phyloP scores from a whole-genome alignment of 2,329 filamentous ascomycete species.

The Penicillium vulpinum region DNA sequence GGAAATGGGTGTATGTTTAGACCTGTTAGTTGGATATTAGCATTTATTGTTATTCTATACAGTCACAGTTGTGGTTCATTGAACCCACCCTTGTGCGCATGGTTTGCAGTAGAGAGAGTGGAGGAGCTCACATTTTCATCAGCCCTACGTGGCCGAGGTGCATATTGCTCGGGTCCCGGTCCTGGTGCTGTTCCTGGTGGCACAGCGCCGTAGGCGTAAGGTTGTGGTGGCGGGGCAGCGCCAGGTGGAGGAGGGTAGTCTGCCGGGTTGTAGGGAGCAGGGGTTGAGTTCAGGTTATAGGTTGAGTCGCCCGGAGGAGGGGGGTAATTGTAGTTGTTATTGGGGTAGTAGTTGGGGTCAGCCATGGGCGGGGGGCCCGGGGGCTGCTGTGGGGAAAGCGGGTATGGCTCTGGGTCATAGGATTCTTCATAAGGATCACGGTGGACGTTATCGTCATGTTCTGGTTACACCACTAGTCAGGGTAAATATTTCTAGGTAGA shows the following conservation, averaged over 20 bases:
- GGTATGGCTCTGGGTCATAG: constrained; percentile 42
- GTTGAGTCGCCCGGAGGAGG: constrained; percentile 42
- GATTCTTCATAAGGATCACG: constrained; percentile 45
- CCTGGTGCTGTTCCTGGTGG: constrained; percentile 14
- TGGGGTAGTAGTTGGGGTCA: constrained; percentile 39
- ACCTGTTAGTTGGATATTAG: constrained; percentile 14
- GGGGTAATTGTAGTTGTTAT: constrained; percentile 44
- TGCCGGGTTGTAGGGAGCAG: constrained; percentile 37
- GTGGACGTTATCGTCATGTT: constrained; percentile 32
- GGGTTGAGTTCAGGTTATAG: constrained; percentile 25
- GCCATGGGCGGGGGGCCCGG: constrained; percentile 32
- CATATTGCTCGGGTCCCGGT: constrained; percentile 41
- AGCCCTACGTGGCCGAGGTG: constrained; percentile 39
- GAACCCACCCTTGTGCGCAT: constrained; percentile 47
- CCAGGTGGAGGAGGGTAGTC: constrained; percentile 47
- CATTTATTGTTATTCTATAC: background rate
- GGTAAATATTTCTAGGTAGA: constrained; percentile 9
- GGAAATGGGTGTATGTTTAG: constrained; percentile 16
- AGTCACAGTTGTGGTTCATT: constrained; percentile 14
- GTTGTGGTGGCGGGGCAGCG: constrained; percentile 39
- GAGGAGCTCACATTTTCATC: constrained; percentile 53
- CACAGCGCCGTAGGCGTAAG: constrained; percentile 41
- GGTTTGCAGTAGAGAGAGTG: constrained; percentile 38
- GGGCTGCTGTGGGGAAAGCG: constrained; percentile 37
- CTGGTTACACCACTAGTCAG: constrained; percentile 20